Evolutionary conservation across 2,329 filamentous ascomycete species (phyloP).

Genomic region (Xylaria sp.): DNA sequence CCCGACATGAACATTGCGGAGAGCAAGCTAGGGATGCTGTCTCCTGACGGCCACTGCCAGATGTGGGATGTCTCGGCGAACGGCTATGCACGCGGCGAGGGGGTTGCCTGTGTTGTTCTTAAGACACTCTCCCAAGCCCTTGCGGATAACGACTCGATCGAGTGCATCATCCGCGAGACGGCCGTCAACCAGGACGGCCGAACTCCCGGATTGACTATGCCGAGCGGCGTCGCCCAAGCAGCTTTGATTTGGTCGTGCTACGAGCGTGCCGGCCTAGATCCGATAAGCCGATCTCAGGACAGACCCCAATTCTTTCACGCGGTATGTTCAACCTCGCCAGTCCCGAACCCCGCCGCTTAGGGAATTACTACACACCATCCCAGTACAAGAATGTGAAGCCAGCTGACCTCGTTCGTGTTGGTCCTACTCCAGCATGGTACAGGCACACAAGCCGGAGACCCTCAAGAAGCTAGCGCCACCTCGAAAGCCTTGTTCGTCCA

Average conservation of each 20-base stretch:
- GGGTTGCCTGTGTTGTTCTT: slow-evolving; percentile 49
- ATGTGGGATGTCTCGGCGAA: slow-evolving; percentile 59
- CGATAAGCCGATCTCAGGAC: slow-evolving; percentile 9
- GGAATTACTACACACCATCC: too few species aligned
- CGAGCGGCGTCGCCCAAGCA: slow-evolving; percentile 36
- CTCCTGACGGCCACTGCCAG: slow-evolving; percentile 50
- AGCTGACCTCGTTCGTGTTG: not conserved
- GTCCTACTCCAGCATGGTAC: slow-evolving; percentile 40
- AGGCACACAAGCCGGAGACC: slow-evolving; percentile 44
- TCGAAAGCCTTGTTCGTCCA: too few species aligned
- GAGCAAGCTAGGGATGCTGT: slow-evolving; percentile 36
- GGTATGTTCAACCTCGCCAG: too few species aligned
- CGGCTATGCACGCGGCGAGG: slow-evolving; percentile 65
- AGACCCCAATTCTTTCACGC: slow-evolving; percentile 41
- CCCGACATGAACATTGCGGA: slow-evolving; percentile 42
- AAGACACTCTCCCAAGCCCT: slow-evolving; percentile 51
- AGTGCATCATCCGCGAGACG: slow-evolving; percentile 51
- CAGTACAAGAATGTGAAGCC: too few species aligned
- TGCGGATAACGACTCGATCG: slow-evolving; percentile 50
- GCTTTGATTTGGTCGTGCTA: slow-evolving; percentile 41
- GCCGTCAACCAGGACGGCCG: slow-evolving; percentile 43
- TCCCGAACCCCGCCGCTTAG: too few species aligned
- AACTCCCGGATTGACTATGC: slow-evolving; percentile 41
- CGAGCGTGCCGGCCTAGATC: slow-evolving; percentile 34
- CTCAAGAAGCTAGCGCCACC: slow-evolving; percentile 37